phyloP scores from a whole-genome alignment of 352 stramenopile genomes.

The Plasmopara muralis region DNA sequence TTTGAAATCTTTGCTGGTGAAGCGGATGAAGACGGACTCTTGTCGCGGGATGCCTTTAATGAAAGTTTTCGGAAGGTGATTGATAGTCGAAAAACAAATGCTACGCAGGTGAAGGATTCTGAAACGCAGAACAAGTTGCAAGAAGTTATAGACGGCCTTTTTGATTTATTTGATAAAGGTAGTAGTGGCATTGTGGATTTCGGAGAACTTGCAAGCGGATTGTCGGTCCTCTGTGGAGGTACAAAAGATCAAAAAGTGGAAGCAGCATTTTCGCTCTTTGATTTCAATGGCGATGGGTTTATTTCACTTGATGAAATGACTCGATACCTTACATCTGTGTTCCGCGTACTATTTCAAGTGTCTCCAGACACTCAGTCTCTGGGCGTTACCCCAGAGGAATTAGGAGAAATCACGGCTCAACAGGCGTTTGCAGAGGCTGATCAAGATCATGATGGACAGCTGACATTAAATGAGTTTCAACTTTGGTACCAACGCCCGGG shows the following conservation, averaged over 20 bases:
- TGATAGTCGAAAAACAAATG: conserved; percentile 25
- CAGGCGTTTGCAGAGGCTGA: conserved; percentile 72
- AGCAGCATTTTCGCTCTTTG: conserved; percentile 79
- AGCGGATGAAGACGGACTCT: conserved; percentile 59
- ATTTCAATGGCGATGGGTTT: conserved; percentile 86
- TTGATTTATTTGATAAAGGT: conserved; percentile 78
- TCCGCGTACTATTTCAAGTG: conserved; percentile 82
- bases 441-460: conserved; percentile 56
- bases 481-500: conserved; percentile 76
- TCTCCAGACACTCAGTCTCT: conserved; percentile 51
- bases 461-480: conserved; percentile 84
- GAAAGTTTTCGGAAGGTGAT: conserved; percentile 72
- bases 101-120: conserved; percentile 3
- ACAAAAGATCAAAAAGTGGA: conserved; percentile 84
- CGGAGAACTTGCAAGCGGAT: conserved; percentile 68
- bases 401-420: conserved; percentile 72
- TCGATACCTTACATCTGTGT: conserved; percentile 82
- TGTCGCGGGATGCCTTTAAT: conserved; percentile 72
- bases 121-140: conserved; percentile 43
- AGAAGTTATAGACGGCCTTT: conserved; percentile 57
- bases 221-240: conserved; percentile 78
- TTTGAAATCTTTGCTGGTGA: conserved; percentile 83
- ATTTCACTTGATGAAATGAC: conserved; percentile 86
- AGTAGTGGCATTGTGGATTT: conserved; percentile 76
- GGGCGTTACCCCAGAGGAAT: conserved; percentile 63